Conservation (phyloP, 352 stramenopile genomes). For the Peronosclerospora sorghi region DNA sequence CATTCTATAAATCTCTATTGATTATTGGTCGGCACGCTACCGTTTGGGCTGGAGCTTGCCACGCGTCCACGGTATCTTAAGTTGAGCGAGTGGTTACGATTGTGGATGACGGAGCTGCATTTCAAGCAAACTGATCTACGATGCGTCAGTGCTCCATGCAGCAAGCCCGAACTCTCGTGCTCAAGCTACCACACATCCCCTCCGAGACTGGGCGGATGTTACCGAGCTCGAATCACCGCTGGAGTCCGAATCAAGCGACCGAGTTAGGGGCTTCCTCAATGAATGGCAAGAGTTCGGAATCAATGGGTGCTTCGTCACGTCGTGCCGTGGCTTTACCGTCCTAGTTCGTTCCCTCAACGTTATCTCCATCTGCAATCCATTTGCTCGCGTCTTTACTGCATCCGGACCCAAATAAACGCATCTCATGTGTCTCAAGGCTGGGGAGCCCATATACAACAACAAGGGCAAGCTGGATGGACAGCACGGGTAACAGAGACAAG, state of each 20-base stretch:
- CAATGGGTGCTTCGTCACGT: neutral
- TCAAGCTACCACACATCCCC: constrained; percentile 20
- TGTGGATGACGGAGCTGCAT: constrained; percentile 46
- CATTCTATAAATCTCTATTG: constrained; percentile 90
- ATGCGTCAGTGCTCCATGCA: constrained; percentile 38
- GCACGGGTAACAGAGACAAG: too few relatives aligned
- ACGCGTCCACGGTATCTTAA: constrained; percentile 91
- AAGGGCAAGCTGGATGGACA: too few relatives aligned
- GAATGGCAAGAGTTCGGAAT: constrained; percentile 15
- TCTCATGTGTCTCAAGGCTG: too few relatives aligned
- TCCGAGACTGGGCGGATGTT: constrained; percentile 29
- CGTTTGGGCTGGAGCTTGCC: constrained; percentile 91
- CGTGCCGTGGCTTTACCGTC: constrained; percentile 54
- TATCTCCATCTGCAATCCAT: constrained; percentile 52
- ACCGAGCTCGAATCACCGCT: constrained; percentile 26
- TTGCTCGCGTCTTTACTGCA: constrained; percentile 76
- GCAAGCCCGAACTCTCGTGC: constrained; percentile 1
- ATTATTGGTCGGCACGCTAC: constrained; percentile 87
- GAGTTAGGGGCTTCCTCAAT: constrained; percentile 15
- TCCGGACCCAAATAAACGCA: constrained; percentile 66
- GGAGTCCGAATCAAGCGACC: constrained; percentile 19
- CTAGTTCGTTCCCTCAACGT: constrained; percentile 76
- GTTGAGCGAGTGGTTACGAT: constrained; percentile 88
- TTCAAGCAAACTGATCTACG: constrained; percentile 56
- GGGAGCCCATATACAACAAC: too few relatives aligned